Conservation (phyloP, 306 rosid genomes). For the Inga leiocalycina region DNA sequence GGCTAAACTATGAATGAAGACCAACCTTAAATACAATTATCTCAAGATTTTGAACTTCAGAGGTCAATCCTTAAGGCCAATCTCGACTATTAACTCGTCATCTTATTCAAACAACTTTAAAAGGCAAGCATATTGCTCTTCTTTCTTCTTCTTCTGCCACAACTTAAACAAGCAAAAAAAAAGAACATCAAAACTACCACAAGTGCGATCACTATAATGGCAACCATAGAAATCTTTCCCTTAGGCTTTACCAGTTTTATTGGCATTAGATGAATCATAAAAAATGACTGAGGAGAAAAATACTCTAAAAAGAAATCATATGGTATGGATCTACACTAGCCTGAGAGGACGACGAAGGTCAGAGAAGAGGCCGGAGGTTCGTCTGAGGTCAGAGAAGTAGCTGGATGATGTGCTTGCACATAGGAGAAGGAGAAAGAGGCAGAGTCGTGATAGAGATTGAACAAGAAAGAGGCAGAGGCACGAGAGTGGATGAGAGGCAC, state of each 20-base stretch:
- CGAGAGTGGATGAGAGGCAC: no score
- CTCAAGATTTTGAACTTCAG: slow-evolving; percentile 12
- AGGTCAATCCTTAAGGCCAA: slow-evolving; percentile 68
- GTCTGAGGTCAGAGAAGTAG: no score
- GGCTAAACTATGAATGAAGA: slow-evolving; percentile 17
- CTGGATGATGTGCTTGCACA: no score
- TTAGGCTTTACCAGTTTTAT: slow-evolving; percentile 32
- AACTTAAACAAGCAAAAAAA: slow-evolving; percentile 58
- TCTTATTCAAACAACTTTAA: slow-evolving; percentile 86
- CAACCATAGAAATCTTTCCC: slow-evolving; percentile 41
- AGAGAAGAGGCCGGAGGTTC: no score
- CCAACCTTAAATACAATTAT: slow-evolving; percentile 43
- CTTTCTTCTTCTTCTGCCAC: slow-evolving; percentile 84
- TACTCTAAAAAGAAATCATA: slow-evolving; percentile 10
- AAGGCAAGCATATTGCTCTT: slow-evolving; percentile 77
- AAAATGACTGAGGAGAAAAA: slow-evolving; percentile 48
- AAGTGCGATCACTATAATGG: slow-evolving; percentile 45
- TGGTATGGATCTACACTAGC: neutral
- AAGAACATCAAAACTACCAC: slow-evolving; percentile 34
- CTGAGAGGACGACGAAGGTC: no score
- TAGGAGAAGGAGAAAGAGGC: no score
- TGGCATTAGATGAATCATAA: slow-evolving; percentile 46
- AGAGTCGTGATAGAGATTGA: no score
- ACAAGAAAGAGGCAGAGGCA: no score
- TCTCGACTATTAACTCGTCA: slow-evolving; percentile 82